phyloP scores from a whole-genome alignment of 2,329 filamentous ascomycete genomes.

The Pseudovirgaria hyperparasitica region DNA sequence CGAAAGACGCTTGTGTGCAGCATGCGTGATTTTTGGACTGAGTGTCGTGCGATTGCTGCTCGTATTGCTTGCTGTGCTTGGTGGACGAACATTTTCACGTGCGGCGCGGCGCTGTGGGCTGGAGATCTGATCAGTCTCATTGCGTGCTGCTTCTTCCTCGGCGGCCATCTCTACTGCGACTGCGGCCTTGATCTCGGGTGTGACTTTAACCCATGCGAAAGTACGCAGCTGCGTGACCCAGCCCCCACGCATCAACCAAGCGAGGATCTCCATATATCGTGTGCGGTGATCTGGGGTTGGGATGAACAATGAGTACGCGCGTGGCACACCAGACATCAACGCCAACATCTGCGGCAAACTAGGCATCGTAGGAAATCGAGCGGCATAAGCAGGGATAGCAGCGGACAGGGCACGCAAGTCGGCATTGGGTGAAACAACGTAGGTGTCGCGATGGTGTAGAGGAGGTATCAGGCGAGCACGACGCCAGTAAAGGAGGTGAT shows the following conservation, averaged over 20 bases:
- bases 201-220: slow-evolving; percentile 78
- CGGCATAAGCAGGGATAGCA: slow-evolving; percentile 60
- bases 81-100: slow-evolving; percentile 13
- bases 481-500: slow-evolving; percentile 93
- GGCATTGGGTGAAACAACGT: slow-evolving; percentile 84
- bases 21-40: slow-evolving; percentile 12
- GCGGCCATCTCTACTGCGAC: slow-evolving; percentile 58
- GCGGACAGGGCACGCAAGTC: slow-evolving; percentile 58
- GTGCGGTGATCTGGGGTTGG: slow-evolving; percentile 79
- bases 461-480: slow-evolving; percentile 85
- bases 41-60: slow-evolving; percentile 23
- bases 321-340: slow-evolving; percentile 64
- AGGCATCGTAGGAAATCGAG: slow-evolving; percentile 71
- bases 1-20: slow-evolving; percentile 13
- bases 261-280: slow-evolving; percentile 79
- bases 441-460: slow-evolving; percentile 77
- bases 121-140: slow-evolving; percentile 17
- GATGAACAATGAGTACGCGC: slow-evolving; percentile 71
- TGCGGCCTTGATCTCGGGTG: slow-evolving; percentile 68
- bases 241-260: slow-evolving; percentile 82
- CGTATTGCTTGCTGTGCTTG: slow-evolving; percentile 22
- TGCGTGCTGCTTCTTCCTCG: slow-evolving; percentile 15
- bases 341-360: slow-evolving; percentile 79
- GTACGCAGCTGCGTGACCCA: slow-evolving; percentile 92
- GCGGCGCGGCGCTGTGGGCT: slow-evolving; percentile 16